Conservation (phyloP, 345 rosid species). For the Psidium friedrichsthalianum region DNA sequence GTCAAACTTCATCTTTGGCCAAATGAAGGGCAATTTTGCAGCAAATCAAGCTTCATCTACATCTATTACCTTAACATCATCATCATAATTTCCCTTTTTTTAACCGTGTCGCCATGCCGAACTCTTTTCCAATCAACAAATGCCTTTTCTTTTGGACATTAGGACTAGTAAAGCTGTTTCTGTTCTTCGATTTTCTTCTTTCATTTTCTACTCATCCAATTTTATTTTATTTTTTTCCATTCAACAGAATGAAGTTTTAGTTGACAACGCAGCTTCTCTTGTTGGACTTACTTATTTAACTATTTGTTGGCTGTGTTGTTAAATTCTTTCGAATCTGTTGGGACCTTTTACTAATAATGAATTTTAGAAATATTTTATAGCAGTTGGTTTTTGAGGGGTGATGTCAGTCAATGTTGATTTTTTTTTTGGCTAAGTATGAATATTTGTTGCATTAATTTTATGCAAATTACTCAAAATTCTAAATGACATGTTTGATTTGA, state of each 20-base stretch:
- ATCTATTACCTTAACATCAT: background rate
- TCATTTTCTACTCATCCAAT: background rate
- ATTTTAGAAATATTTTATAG: background rate
- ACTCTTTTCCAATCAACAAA: background rate
- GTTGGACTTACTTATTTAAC: background rate
- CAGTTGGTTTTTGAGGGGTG: background rate
- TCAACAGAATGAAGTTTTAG: background rate
- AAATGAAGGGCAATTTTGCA: background rate
- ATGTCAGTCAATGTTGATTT: background rate
- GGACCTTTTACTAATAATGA: background rate
- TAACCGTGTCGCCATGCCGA: background rate
- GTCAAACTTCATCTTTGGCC: background rate
- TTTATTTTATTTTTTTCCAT: background rate
- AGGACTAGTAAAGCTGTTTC: background rate
- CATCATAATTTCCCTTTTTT: background rate
- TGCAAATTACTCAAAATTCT: background rate
- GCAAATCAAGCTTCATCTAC: background rate
- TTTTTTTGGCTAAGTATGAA: background rate
- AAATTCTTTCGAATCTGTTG: background rate
- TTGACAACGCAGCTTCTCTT: background rate
- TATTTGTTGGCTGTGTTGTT: background rate
- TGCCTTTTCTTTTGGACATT: background rate
- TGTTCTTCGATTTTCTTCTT: background rate
- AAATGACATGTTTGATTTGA: background rate
- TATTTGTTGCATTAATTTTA: background rate